Evolutionary conservation across 1,139 yeast genomes (phyloP).

Genomic region (Candida mesenterica): DNA sequence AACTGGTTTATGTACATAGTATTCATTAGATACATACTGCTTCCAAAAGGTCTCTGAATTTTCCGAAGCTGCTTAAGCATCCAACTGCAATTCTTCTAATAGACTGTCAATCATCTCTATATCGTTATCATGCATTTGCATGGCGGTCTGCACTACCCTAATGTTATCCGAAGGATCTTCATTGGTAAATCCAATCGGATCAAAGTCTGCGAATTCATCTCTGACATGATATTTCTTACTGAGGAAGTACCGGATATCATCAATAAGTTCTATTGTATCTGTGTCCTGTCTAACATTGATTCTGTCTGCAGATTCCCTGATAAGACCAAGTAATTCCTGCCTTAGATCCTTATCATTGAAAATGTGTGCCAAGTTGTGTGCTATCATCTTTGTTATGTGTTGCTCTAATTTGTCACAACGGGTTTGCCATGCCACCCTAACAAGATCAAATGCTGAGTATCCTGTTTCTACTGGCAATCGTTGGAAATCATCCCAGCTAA

Average conservation of each 20-base stretch:
- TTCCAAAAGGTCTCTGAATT: no score
- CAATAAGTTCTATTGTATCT: conserved; percentile 76
- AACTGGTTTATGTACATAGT: no score
- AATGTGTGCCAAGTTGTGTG: conserved; percentile 45
- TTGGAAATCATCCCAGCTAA: conserved; percentile 21
- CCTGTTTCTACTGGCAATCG: conserved; percentile 22
- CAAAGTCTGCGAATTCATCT: conserved; percentile 31
- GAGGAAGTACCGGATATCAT: conserved; percentile 70
- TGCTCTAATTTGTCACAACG: conserved; percentile 65
- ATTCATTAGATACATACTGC: no score
- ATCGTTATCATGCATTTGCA: conserved; percentile 27
- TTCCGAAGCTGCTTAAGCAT: no score
- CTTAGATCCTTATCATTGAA: conserved; percentile 29
- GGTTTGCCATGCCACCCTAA: conserved; percentile 68
- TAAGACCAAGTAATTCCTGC: conserved; percentile 19
- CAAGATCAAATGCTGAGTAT: conserved; percentile 51
- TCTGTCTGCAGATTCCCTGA: conserved; percentile 52
- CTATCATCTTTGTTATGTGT: conserved; percentile 57
- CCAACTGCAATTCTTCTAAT: conserved; percentile 41
- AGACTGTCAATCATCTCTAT: conserved; percentile 44
- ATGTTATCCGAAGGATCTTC: conserved; percentile 21
- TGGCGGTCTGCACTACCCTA: conserved; percentile 31
- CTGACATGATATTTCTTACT: conserved; percentile 43
- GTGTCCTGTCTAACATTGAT: conserved; percentile 65
- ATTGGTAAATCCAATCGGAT: conserved; percentile 20